phyloP scores from a whole-genome alignment of 2,329 filamentous ascomycete species.

The Paracoccidioides lutzii region DNA sequence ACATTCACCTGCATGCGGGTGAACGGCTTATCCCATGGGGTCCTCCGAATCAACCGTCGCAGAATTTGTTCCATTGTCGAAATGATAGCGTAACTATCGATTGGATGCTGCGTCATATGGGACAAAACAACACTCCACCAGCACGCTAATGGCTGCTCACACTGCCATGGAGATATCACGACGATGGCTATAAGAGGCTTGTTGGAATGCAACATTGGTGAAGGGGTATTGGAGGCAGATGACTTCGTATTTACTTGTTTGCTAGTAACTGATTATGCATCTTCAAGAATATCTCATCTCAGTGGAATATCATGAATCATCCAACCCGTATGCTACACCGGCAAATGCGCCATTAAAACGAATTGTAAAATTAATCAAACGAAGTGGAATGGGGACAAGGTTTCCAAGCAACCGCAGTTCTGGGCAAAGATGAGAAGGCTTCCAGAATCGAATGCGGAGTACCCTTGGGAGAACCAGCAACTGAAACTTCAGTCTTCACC shows the following conservation, averaged over 20 bases:
- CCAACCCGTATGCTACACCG: constrained; percentile 15
- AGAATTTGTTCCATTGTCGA: constrained; percentile 52
- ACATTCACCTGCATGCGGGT: not conserved
- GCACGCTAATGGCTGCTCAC: not conserved
- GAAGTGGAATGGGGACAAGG: constrained; percentile 7
- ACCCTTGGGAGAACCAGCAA: constrained; percentile 6
- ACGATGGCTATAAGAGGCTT: not conserved
- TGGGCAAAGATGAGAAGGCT: constrained; percentile 12
- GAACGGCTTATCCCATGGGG: not conserved
- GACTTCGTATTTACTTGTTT: not conserved
- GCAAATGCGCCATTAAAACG: constrained; percentile 7
- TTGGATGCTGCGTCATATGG: not conserved
- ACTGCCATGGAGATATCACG: not conserved
- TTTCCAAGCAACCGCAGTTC: constrained; percentile 12
- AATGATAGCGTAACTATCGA: constrained; percentile 55
- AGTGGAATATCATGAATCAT: constrained; percentile 8
- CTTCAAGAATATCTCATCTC: not conserved
- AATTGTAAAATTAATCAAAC: constrained; percentile 11
- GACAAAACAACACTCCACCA: not conserved
- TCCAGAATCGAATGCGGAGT: constrained; percentile 11
- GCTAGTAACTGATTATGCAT: not conserved
- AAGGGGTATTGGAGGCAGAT: not conserved
- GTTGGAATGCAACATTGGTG: not conserved
- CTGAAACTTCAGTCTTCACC: constrained; percentile 8
- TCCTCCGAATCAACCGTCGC: not conserved